Evolutionary conservation across 192 early-diverging fungal genomes (phyloP).

Genomic region (Entophlyctis luteolus): DNA sequence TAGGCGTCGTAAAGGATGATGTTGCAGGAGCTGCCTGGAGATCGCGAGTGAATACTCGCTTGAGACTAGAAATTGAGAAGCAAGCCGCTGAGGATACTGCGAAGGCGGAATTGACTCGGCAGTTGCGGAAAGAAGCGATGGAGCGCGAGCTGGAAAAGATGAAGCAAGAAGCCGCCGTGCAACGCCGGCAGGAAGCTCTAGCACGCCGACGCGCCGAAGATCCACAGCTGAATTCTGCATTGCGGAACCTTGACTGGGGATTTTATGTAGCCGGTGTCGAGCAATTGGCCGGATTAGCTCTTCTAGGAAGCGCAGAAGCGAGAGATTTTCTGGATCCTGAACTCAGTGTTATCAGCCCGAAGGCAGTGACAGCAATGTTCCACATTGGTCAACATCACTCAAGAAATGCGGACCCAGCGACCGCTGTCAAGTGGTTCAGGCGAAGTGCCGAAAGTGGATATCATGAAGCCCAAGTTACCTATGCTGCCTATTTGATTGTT

Average conservation of each 20-base stretch:
- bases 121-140: slow-evolving; percentile 2
- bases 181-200: slow-evolving; percentile 2
- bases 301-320: slow-evolving; percentile 20
- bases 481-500: slow-evolving; percentile 28
- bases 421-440: slow-evolving; percentile 33
- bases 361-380: slow-evolving; percentile 18
- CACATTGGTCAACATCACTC: slow-evolving; percentile 24
- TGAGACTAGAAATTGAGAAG: neutral
- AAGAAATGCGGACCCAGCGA: slow-evolving; percentile 16
- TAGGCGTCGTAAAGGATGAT: slow-evolving; percentile 11
- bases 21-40: slow-evolving; percentile 28
- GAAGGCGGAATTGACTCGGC: neutral
- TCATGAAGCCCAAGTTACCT: slow-evolving; percentile 26
- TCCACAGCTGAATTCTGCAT: slow-evolving; percentile 10
- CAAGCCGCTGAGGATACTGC: neutral
- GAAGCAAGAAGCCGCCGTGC: neutral
- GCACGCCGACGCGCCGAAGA: slow-evolving; percentile 3
- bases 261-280: slow-evolving; percentile 22
- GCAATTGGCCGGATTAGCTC: slow-evolving; percentile 16
- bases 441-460: slow-evolving; percentile 27
- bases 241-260: slow-evolving; percentile 26
- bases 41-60: slow-evolving; percentile 2
- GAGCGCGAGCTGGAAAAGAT: slow-evolving; percentile 1
- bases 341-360: neutral
- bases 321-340: slow-evolving; percentile 26